These are phyloP conservation scores for Cyberlindnera galapagoensis DNA, from an alignment of 805 yeast genomes.

Conservation along the genomic window DNA sequence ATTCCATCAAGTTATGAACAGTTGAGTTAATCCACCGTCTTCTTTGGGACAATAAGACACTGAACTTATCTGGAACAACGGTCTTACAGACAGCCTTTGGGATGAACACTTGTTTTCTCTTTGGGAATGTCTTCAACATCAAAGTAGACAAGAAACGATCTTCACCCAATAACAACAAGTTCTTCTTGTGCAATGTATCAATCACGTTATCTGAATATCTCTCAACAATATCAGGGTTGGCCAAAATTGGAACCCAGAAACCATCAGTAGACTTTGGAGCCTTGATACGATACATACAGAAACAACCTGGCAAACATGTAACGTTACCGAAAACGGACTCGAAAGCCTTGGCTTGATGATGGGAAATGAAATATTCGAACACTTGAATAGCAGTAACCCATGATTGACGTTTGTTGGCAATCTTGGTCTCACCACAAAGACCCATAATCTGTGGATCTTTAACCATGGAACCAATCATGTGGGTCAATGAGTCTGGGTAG, in stretches of 20 bases:
- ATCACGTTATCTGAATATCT: constrained; percentile 82
- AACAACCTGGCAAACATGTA: constrained; percentile 94
- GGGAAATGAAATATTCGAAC: constrained; percentile 88
- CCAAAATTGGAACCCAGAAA: constrained; percentile 88
- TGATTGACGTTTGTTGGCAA: constrained; percentile 70
- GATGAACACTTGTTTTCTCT: constrained; percentile 77
- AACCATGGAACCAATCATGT: constrained; percentile 86
- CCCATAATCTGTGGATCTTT: constrained; percentile 87
- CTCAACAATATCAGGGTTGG: constrained; percentile 91
- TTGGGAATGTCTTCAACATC: constrained; percentile 86
- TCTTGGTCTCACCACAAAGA: constrained; percentile 90
- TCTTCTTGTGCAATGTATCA: constrained; percentile 80
- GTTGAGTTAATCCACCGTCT: constrained; percentile 97
- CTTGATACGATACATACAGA: constrained; percentile 86
- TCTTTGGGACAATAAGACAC: constrained; percentile 80
- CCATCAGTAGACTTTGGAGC: constrained; percentile 76
- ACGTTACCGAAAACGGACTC: constrained; percentile 95
- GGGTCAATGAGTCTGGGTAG: constrained; percentile 80
- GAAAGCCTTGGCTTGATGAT: constrained; percentile 90
- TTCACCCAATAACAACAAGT: constrained; percentile 80
- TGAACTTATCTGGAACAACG: constrained; percentile 76
- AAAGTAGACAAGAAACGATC: constrained; percentile 81
- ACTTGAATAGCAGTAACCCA: constrained; percentile 96
- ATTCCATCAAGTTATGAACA: constrained; percentile 85
- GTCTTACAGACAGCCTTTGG: constrained; percentile 93